Percentiles rank a stretch among this genome's conserved stretches.
Evolutionary conservation across 768 basidiomycete species (phyloP).

Genomic region (Trametes cingulata): DNA sequence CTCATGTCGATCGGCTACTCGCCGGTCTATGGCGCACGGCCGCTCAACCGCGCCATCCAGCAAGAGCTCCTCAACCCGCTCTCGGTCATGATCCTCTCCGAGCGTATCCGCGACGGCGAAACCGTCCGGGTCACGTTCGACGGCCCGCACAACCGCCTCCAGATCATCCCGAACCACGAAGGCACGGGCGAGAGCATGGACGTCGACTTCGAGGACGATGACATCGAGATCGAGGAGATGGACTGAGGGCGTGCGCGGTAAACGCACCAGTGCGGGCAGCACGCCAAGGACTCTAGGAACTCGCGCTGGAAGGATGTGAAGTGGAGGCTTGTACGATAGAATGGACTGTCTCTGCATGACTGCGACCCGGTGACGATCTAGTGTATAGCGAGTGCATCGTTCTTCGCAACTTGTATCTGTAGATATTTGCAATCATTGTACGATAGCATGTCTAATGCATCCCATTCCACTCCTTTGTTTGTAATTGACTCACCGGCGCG

Average conservation of each 20-base stretch:
- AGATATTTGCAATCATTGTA: slow-evolving; percentile 14
- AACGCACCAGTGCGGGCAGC: background rate
- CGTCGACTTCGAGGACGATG: slow-evolving; percentile 61
- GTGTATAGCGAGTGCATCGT: background rate
- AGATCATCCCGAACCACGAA: slow-evolving; percentile 83
- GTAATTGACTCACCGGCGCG: background rate
- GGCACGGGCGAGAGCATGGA: slow-evolving; percentile 51
- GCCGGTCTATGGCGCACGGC: slow-evolving; percentile 86
- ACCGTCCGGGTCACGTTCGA: slow-evolving; percentile 75
- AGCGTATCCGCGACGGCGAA: slow-evolving; percentile 81
- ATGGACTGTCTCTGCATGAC: background rate
- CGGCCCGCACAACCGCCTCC: slow-evolving; percentile 74
- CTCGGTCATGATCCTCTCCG: slow-evolving; percentile 81
- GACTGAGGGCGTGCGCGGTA: slow-evolving; percentile 36
- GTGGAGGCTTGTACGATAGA: background rate
- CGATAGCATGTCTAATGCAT: slow-evolving; percentile 10
- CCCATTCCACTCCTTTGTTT: background rate
- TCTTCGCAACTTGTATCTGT: slow-evolving; percentile 14
- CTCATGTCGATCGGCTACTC: slow-evolving; percentile 78
- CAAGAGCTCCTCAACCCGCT: slow-evolving; percentile 91
- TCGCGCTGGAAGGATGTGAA: background rate
- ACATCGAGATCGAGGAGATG: slow-evolving; percentile 74
- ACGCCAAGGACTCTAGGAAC: background rate
- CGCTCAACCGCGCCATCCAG: slow-evolving; percentile 89
- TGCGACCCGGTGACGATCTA: background rate